Evolutionary conservation across 2,329 filamentous ascomycete genomes (phyloP).

Genomic region (Periglandula ipomoeae): DNA sequence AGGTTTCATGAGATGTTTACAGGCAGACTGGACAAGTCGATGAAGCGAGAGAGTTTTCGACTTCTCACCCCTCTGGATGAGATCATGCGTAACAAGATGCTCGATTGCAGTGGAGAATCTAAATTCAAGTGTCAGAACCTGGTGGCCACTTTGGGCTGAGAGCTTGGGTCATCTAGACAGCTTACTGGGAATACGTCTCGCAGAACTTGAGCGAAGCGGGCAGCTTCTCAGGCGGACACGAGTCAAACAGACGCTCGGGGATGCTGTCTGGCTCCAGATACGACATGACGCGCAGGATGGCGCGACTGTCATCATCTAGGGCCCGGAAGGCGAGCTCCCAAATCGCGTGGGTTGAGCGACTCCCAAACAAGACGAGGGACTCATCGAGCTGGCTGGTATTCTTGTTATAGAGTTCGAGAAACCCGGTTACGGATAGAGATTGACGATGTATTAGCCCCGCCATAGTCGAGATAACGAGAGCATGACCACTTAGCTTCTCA

Average conservation of each 20-base stretch:
- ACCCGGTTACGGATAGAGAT: constrained; percentile 5
- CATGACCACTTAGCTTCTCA: constrained; percentile 7
- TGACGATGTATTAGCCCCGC: constrained; percentile 8
- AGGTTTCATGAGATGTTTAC: constrained; percentile 4
- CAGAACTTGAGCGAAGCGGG: no score
- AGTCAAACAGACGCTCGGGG: constrained; percentile 7
- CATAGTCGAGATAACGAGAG: constrained; percentile 7
- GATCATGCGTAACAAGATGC: neutral
- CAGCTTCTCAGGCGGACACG: neutral
- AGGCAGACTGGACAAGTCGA: constrained; percentile 2
- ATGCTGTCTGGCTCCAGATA: constrained; percentile 8
- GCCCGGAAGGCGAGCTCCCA: constrained; percentile 9
- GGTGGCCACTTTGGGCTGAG: no score
- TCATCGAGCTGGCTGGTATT: neutral
- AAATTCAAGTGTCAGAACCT: no score
- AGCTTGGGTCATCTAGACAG: no score
- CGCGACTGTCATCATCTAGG: constrained; percentile 1
- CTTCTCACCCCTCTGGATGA: constrained; percentile 7
- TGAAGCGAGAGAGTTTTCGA: constrained; percentile 7
- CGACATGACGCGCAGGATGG: constrained; percentile 4
- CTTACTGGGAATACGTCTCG: neutral
- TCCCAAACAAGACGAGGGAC: neutral
- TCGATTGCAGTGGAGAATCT: constrained; percentile 3
- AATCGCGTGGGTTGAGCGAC: constrained; percentile 1
- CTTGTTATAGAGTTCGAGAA: constrained; percentile 5